Evolutionary conservation across 1,284 basidiomycete species (phyloP), one percentile per base, ranked within the genome.

Genomic region (Lignosus rhinocerotis): DNA sequence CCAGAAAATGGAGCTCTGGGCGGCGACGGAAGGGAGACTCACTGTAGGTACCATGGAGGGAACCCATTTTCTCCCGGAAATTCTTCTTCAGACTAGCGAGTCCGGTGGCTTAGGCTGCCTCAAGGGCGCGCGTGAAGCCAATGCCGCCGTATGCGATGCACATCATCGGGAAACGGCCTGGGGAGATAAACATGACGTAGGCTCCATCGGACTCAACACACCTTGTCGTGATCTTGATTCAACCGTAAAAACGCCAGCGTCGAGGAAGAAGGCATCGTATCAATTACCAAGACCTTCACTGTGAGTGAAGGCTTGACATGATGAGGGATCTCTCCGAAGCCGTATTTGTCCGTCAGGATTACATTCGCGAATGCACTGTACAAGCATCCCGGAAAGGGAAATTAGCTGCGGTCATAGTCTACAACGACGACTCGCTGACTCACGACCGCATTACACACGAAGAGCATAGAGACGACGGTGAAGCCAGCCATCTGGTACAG

Each of bases 381-480:
- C 9, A 85, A 68, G 61, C 80, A 85, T 10, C 83, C 84, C 83
- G 4, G 25, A 4, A 25, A 25, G 4, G 25, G 25, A 4, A 4
- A 25, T 25, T 4, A 25, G 4, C 25, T 25, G 25, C 25, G 25
- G 25, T 25, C 4, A 25, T 25, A 25, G 4, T 25, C 25, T 25
- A 4, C 25, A 25, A 25, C 25, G 25, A 25, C 25, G 25, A 4
- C 25, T 25, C 25, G 2, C 25, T 2, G 25, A 25, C 68, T 45
- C 60, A 86, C 85, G 31, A 80, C 56, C 55, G 80, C 81, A 51
- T 77, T 81, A 56, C 74, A 75, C 14, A 87, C 75, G 72, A 86
- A 87, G 44, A 86, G 77, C n/a, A 84, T 63, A 0, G 84, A 82
- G n/a, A 87, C 80, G 51, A 78, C 58, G 32, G 73, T 65, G 56